Conservation (phyloP, 2,329 filamentous ascomycete species). For the Colletotrichum scovillei region DNA sequence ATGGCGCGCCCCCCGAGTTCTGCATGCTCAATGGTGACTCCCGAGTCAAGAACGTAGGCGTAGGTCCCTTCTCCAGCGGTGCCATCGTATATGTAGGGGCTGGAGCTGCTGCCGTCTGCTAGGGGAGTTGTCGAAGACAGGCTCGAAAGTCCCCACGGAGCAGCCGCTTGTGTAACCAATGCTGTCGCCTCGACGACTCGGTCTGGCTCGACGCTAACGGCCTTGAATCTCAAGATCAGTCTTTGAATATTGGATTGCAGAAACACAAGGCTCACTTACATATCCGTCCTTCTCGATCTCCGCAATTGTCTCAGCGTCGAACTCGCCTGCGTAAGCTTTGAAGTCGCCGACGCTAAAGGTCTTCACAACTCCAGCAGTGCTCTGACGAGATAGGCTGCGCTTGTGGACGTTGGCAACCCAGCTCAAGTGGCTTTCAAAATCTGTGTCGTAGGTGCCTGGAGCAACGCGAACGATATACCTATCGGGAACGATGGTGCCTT, state of each 20-base stretch:
- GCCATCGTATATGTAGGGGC: constrained; percentile 38
- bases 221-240: constrained; percentile 37
- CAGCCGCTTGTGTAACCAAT: constrained; percentile 22
- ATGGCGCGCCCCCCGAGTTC: constrained; percentile 57
- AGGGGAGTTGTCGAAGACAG: constrained; percentile 53
- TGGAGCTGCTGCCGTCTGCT: constrained; percentile 39
- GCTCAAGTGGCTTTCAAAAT: neutral
- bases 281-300: constrained; percentile 50
- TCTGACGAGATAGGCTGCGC: neutral
- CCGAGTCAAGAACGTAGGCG: constrained; percentile 42
- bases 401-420: neutral
- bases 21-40: constrained; percentile 40
- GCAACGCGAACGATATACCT: neutral
- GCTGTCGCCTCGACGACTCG: neutral
- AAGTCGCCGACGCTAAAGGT: constrained; percentile 1
- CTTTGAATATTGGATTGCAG: constrained; percentile 20
- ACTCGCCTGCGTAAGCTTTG: constrained; percentile 55
- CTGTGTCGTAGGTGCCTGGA: neutral
- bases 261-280: constrained; percentile 40
- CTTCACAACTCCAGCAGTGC: constrained; percentile 1
- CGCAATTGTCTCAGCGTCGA: constrained; percentile 52
- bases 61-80: constrained; percentile 39
- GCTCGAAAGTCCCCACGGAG: constrained; percentile 56
- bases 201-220: constrained; percentile 45
- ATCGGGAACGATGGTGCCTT: neutral